Percentiles rank a stretch among this genome's conserved stretches.
Conservation (phyloP, 768 basidiomycete genomes). For the Kwoniella dejecticola region DNA sequence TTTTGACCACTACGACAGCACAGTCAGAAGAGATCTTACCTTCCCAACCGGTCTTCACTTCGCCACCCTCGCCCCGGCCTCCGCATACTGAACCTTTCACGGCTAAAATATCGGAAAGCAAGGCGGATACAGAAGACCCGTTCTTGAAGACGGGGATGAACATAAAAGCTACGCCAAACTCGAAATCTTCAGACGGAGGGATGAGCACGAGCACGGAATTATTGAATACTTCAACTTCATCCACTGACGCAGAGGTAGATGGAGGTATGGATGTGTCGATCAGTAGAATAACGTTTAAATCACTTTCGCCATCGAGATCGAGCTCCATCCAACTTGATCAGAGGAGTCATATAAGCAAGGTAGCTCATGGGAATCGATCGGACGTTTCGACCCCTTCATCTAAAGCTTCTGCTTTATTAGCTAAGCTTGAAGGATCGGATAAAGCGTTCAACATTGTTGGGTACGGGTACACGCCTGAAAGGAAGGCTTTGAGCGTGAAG, state of each 20-base stretch:
- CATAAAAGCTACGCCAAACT: neutral
- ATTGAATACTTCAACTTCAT: neutral
- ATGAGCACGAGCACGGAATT: neutral
- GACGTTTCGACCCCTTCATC: conserved; percentile 18
- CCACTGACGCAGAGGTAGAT: neutral
- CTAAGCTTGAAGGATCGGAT: conserved; percentile 19
- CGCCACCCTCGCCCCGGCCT: too few relatives aligned
- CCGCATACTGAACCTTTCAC: neutral
- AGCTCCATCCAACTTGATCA: neutral
- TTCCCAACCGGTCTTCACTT: neutral
- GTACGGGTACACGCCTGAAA: conserved; percentile 7
- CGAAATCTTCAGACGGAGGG: neutral
- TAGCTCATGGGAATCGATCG: conserved; percentile 10
- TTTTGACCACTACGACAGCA: conserved; percentile 14
- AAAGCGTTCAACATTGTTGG: conserved; percentile 7
- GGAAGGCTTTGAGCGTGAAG: conserved; percentile 16
- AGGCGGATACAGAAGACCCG: neutral
- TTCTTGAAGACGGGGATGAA: neutral
- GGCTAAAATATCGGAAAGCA: neutral
- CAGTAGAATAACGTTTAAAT: too few relatives aligned
- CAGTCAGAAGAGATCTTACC: neutral
- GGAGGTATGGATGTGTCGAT: neutral
- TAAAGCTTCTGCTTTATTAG: conserved; percentile 19
- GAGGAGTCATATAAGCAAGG: neutral
- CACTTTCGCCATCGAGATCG: too few relatives aligned